These are phyloP conservation scores for Gloeopeniophorella convolvens DNA, from an alignment of 768 basidiomycete genomes.

Conservation along the genomic window DNA sequence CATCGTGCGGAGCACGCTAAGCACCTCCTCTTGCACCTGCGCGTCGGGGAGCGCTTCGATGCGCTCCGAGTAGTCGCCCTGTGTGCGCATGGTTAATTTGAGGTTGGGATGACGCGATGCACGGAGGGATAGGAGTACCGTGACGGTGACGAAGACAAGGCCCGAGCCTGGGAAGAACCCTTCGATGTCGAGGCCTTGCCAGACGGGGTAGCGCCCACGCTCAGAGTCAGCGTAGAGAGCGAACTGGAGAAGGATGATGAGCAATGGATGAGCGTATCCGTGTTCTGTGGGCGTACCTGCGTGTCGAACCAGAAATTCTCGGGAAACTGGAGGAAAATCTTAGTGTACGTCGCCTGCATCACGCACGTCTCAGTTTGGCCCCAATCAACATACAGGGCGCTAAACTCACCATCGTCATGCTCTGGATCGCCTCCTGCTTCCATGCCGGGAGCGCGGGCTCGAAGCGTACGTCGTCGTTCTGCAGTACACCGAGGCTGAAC, in stretches of 20 bases:
- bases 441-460: constrained; percentile 47
- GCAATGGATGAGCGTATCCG: not conserved
- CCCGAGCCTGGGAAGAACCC: constrained; percentile 55
- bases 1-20: constrained; percentile 51
- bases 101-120: too few species aligned
- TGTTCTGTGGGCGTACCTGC: constrained; percentile 22
- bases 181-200: constrained; percentile 54
- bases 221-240: constrained; percentile 12
- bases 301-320: constrained; percentile 16
- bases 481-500: constrained; percentile 37
- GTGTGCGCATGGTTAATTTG: not conserved
- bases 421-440: constrained; percentile 57
- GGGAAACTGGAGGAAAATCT: constrained; percentile 13
- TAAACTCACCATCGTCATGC: constrained; percentile 47
- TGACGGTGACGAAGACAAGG: constrained; percentile 46
- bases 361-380: not conserved
- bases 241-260: not conserved
- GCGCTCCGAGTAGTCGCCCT: constrained; percentile 55
- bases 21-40: constrained; percentile 44
- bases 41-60: constrained; percentile 45
- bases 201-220: constrained; percentile 44
- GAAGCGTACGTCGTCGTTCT: constrained; percentile 39
- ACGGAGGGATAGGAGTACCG: constrained; percentile 24
- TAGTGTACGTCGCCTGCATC: not conserved
- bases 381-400: not conserved